Conservation (phyloP, 441 rosid genomes). For the Melastoma candidum region DNA sequence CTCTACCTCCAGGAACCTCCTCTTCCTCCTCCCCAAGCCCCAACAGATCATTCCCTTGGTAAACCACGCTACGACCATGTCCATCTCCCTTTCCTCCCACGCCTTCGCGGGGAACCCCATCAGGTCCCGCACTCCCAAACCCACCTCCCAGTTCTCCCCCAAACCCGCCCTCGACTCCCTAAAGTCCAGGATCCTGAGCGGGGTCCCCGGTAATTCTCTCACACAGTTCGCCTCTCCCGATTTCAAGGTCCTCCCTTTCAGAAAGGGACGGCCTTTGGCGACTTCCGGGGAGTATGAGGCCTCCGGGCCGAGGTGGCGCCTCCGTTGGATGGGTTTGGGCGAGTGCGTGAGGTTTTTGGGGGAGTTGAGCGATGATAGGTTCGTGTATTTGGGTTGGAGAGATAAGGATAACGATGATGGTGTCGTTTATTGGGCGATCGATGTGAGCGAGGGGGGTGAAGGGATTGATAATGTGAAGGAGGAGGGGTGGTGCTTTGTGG, state of each 20-base stretch:
- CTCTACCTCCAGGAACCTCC: conserved; percentile 29
- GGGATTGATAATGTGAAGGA: conserved; percentile 33
- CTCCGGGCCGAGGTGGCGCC: conserved; percentile 47
- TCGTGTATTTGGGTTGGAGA: conserved; percentile 71
- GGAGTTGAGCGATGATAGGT: conserved; percentile 38
- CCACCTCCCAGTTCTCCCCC: conserved; percentile 49
- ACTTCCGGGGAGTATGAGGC: conserved; percentile 34
- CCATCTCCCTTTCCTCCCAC: conserved; percentile 45
- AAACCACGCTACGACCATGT: conserved; percentile 38
- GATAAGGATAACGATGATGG: conserved; percentile 18
- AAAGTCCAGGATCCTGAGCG: conserved; percentile 42
- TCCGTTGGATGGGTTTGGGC: conserved; percentile 62
- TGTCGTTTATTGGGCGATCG: conserved; percentile 76
- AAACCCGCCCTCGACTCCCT: conserved; percentile 60
- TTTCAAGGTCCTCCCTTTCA: conserved; percentile 69
- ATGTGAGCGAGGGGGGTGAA: conserved; percentile 37
- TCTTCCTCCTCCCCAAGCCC: conserved; percentile 12
- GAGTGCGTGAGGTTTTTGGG: conserved; percentile 43
- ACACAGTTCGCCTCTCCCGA: conserved; percentile 28
- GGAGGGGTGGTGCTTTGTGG: conserved; percentile 56
- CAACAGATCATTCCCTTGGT: conserved; percentile 14
- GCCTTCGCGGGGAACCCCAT: conserved; percentile 84
- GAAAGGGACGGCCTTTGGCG: conserved; percentile 74
- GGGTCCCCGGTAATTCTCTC: conserved; percentile 12
- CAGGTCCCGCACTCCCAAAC: conserved; percentile 46